These are phyloP conservation scores for Venturia oleaginea DNA, from an alignment of 2,329 filamentous ascomycete genomes.

Conservation along the genomic window DNA sequence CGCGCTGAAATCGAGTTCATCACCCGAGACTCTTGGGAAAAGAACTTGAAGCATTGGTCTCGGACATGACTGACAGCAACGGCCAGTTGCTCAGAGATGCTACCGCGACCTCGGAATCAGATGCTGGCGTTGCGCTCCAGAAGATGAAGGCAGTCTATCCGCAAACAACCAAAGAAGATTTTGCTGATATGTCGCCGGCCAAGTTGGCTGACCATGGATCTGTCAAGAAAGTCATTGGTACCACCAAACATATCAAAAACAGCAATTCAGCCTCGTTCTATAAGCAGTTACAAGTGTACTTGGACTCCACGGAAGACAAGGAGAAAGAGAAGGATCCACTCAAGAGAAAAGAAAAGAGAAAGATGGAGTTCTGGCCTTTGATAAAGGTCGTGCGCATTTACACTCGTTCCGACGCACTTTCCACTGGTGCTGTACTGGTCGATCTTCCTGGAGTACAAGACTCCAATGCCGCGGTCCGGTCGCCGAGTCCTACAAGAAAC, in stretches of 20 bases:
- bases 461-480: conserved; percentile 49
- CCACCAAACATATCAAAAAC: conserved; percentile 3
- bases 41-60: conserved; percentile 7
- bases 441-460: conserved; percentile 52
- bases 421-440: conserved; percentile 47
- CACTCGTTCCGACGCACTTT: conserved; percentile 40
- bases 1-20: conserved; percentile 52
- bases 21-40: conserved; percentile 25
- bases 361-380: conserved; percentile 40
- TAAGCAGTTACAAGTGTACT: conserved; percentile 5
- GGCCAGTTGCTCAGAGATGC: background rate
- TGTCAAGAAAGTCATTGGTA: conserved; percentile 25
- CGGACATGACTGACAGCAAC: background rate
- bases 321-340: conserved; percentile 14
- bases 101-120: background rate
- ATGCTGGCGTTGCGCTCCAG: background rate
- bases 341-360: conserved; percentile 28
- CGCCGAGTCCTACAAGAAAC: conserved; percentile 50
- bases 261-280: background rate
- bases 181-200: background rate
- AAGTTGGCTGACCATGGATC: conserved; percentile 20
- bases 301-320: background rate
- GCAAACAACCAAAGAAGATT: conserved; percentile 1
- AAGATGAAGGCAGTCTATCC: conserved; percentile 12
- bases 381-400: conserved; percentile 47